Conservation (phyloP, 768 basidiomycete species). For the Butyriboletus loyo region DNA sequence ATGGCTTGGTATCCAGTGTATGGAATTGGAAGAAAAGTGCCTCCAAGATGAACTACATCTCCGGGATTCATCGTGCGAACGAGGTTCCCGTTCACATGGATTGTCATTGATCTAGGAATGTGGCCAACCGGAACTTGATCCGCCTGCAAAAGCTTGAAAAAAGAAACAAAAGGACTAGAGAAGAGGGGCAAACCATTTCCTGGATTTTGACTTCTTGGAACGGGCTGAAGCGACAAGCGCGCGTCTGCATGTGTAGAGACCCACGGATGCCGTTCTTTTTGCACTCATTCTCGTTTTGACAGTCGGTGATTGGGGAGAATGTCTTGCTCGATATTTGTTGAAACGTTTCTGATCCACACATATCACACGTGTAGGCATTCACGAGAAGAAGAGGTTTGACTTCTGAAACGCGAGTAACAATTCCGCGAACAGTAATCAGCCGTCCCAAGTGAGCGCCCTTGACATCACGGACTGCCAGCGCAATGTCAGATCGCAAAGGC, state of each 20-base stretch:
- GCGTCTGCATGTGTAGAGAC: slow-evolving; percentile 95
- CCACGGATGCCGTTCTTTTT: slow-evolving; percentile 84
- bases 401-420: slow-evolving; percentile 97
- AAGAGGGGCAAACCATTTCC: slow-evolving; percentile 71
- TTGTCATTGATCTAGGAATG: slow-evolving; percentile 96
- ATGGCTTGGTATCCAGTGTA: slow-evolving; percentile 98
- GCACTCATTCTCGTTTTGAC: slow-evolving; percentile 84
- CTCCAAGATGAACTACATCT: slow-evolving; percentile 93
- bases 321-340: slow-evolving; percentile 93
- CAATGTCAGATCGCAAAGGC: slow-evolving; percentile 70
- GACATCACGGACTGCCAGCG: slow-evolving; percentile 90
- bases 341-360: slow-evolving; percentile 97
- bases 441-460: slow-evolving; percentile 83
- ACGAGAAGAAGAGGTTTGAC: slow-evolving; percentile 97
- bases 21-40: slow-evolving; percentile 95
- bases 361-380: slow-evolving; percentile 97
- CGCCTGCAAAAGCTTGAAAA: slow-evolving; percentile 49
- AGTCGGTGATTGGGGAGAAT: slow-evolving; percentile 86
- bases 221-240: slow-evolving; percentile 94
- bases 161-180: background rate
- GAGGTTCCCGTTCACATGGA: slow-evolving; percentile 89
- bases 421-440: slow-evolving; percentile 94
- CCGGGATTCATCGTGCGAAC: slow-evolving; percentile 93
- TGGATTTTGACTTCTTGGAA: slow-evolving; percentile 99
- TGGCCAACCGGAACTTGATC: slow-evolving; percentile 99